Evolutionary conservation across 208 protist species (phyloP).

Genomic region (Naegleria fowleri): DNA sequence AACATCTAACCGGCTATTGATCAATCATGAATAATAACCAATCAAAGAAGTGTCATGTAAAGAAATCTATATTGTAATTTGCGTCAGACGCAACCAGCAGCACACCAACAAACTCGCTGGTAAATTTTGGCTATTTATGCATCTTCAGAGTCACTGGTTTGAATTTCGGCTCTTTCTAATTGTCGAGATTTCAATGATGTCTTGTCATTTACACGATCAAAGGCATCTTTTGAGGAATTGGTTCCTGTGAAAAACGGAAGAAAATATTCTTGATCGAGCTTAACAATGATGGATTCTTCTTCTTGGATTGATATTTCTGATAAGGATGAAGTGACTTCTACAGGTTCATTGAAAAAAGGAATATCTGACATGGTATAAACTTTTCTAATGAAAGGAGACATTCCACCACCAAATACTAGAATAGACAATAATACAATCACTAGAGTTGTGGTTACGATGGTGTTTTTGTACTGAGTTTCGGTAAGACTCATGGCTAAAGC

Average conservation of each 20-base stretch:
- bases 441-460: constrained; percentile 26
- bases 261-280: neutral
- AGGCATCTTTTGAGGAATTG: neutral
- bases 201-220: too few relatives aligned
- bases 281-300: neutral
- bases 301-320: neutral
- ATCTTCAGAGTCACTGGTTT: neutral
- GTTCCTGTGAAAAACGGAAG: neutral
- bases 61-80: too few relatives aligned
- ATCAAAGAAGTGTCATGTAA: too few relatives aligned
- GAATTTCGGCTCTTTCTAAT: neutral
- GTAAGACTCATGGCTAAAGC: constrained; percentile 36
- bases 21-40: too few relatives aligned
- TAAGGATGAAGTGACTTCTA: too few relatives aligned
- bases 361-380: neutral
- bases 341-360: neutral
- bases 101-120: too few relatives aligned
- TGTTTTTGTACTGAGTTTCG: neutral
- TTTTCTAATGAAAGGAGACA: neutral
- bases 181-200: too few relatives aligned
- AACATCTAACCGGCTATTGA: too few relatives aligned
- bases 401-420: constrained; percentile 24
- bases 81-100: too few relatives aligned
- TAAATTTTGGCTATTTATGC: too few relatives aligned
- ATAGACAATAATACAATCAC: neutral